Evolutionary conservation across 805 yeast genomes (phyloP), one percentile per base, ranked within the genome.

Genomic region (Teunomyces cretensis): DNA sequence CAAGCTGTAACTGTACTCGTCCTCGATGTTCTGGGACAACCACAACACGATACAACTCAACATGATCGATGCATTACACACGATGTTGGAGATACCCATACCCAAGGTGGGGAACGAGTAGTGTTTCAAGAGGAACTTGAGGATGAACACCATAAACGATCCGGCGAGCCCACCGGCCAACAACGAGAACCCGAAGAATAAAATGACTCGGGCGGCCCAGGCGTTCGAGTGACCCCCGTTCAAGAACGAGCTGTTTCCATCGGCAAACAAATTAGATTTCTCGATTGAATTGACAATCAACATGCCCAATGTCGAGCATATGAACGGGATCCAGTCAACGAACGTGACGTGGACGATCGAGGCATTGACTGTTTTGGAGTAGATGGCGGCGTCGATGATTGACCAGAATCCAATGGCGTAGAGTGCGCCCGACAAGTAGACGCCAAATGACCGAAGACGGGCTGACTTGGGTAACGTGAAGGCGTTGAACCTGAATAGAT

Each of bases 151-250:
- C 60, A 90, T 88, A 54, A 94, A 80, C 2, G 94, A 83, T 1
- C 98, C 98, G 14, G 96, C 89, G 48, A 94, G 70, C 0, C 99
- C 98, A 44, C 97, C 94, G 1, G 98, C 96, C 45, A 94, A 74
- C 39, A 92, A 73, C 3, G 97, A 86, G 64, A 94, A 94, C 7
- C 99, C 99, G 55, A 89, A 72, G 62, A 94, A 94, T 44, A 94
- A 74, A 12, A 95, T 84, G 30, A 91, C 83, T 56, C 97, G 78
- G 12, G 97, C 97, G 51, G 91, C 96, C 96, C 97, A 91, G 32
- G 91, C 88, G 43, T 87, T 84, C 11, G 79, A 60, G 32, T 66
- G 57, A 35, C 65, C 64, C 38, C 64, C 62, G 13, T 71, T 64
- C 48, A 82, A 56, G 67, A 70, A 65, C 52, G 69, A 61, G 44